Evolutionary conservation across 2,329 filamentous ascomycete species (phyloP), one percentile per base, ranked within the genome.

Genomic region (Aspergillus sp.): DNA sequence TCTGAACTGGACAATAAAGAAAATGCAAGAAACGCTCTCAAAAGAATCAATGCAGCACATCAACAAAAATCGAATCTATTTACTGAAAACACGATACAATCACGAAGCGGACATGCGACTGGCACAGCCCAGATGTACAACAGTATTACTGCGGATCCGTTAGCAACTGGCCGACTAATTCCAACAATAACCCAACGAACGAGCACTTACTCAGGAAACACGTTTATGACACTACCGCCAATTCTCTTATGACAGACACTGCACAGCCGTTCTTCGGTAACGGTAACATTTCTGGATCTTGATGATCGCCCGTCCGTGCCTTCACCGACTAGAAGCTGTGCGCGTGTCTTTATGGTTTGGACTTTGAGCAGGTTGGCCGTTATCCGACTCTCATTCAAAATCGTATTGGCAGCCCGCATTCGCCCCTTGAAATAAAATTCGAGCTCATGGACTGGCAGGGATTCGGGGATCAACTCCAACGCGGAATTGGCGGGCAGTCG

Each of bases 171-270:
- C 18, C 39, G 39, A 42, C n/a, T 42, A 17, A 17, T 20, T 20
- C 18, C 17, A 18, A 17, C 18, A 34, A 15, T 15, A 34, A 44
- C 15, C 11, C 5, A 26, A 44, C 12, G 43, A 22, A 11, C 26
- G 30, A 17, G 22, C 15, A 81, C 83, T 71, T 87, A 91, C 77
- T 96, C 90, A 6, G 93, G 91, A 75, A 95, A 83, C 12, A 97
- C 93, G 41, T 93, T 88, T 58, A 98, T 89, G 17, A 96, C 95
- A 72, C 90, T 96, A 1, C 91, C 89, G 1, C 93, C 93, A 63
- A 99, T 84, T 63, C 95, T 82, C 80, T 97, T 98, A 74, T 96
- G 89, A 72, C 95, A 99, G 15, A 96, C 90, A 12, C 89, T 88
- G 72, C 95, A 99, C 54, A 96, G 88, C 51, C 91, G 82, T 70